These are phyloP conservation scores for Phlyctochytrium arcticum DNA, from an alignment of 192 early-diverging fungal species.

Conservation along the genomic window DNA sequence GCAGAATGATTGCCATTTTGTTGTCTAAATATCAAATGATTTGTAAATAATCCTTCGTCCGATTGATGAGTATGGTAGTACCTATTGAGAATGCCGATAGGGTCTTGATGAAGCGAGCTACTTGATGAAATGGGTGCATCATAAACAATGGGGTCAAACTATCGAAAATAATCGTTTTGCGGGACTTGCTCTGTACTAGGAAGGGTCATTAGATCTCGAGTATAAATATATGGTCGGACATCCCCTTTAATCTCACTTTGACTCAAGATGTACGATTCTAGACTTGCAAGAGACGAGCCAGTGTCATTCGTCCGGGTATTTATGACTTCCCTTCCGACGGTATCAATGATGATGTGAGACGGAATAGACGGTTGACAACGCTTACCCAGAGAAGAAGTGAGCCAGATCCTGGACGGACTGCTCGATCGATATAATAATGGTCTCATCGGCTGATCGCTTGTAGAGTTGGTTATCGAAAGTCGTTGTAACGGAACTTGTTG, in stretches of 20 bases:
- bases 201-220: not conserved
- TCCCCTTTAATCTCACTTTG: not conserved
- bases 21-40: not conserved
- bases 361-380: too few relatives aligned
- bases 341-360: too few relatives aligned
- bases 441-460: too few relatives aligned
- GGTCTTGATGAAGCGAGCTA: conserved; percentile 4
- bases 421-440: not conserved
- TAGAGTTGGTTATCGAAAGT: not conserved
- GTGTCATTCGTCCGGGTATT: not conserved
- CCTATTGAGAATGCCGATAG: not conserved
- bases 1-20: conserved; percentile 22
- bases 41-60: not conserved
- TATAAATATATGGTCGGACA: not conserved
- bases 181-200: not conserved
- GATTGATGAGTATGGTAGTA: not conserved
- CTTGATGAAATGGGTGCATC: not conserved
- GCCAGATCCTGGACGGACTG: too few relatives aligned
- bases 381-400: too few relatives aligned
- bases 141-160: conserved; percentile 3
- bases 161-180: conserved; percentile 14
- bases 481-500: not conserved
- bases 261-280: not conserved
- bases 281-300: not conserved
- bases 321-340: too few relatives aligned